Evolutionary conservation across 2,329 filamentous ascomycete species (phyloP).

Genomic region (Xylariaceae sp.): DNA sequence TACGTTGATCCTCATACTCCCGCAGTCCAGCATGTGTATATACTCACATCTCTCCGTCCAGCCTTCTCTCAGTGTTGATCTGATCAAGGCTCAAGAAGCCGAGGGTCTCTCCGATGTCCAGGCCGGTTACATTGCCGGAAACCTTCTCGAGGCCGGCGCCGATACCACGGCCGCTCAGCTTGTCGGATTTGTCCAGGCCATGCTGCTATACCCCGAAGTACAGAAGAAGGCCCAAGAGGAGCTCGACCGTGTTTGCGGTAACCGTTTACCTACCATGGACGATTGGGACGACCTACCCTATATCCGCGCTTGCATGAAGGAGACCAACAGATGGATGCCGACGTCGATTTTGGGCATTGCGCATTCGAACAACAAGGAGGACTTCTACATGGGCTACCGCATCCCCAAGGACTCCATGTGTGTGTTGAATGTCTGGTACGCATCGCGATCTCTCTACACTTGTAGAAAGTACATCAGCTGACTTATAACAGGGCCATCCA

Average conservation of each 20-base stretch:
- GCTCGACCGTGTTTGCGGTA: conserved; percentile 41
- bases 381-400: conserved; percentile 36
- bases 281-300: conserved; percentile 44
- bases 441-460: background rate
- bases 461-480: conserved; percentile 17
- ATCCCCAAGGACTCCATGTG: conserved; percentile 41
- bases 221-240: conserved; percentile 24
- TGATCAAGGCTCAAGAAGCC: conserved; percentile 29
- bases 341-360: conserved; percentile 35
- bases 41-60: background rate
- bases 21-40: background rate
- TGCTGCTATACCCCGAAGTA: conserved; percentile 38
- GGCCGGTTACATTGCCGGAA: conserved; percentile 32
- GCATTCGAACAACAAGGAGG: conserved; percentile 35
- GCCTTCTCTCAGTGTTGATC: conserved; percentile 28
- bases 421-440: conserved; percentile 39
- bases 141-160: conserved; percentile 32
- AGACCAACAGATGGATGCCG: conserved; percentile 44
- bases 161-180: conserved; percentile 40
- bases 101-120: conserved; percentile 33
- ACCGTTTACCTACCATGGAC: conserved; percentile 38
- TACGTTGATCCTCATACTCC: background rate
- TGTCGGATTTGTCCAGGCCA: conserved; percentile 41
- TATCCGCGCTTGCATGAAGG: conserved; percentile 42
- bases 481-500: conserved; percentile 37